These are phyloP conservation scores for Castanospermum australe DNA, from an alignment of 306 rosid species.

Conservation along the genomic window DNA sequence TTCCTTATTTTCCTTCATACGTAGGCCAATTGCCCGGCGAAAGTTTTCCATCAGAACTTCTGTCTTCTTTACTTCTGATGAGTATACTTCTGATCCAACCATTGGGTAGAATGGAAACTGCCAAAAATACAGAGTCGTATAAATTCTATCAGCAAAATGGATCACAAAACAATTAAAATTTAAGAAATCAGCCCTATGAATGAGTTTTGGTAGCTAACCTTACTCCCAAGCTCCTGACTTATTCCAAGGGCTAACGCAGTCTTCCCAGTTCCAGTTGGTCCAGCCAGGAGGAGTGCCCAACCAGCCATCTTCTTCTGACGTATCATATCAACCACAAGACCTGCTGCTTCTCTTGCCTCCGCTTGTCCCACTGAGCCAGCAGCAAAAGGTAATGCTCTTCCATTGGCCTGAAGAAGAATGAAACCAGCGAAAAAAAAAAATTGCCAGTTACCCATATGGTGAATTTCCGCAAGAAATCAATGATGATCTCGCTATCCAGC, in stretches of 20 bases:
- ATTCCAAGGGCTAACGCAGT: slow-evolving; percentile 95
- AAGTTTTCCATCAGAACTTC: slow-evolving; percentile 96
- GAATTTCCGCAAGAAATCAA: too few relatives aligned
- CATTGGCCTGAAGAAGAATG: slow-evolving; percentile 53
- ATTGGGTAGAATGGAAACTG: slow-evolving; percentile 97
- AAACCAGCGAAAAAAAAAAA: too few relatives aligned
- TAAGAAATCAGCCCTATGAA: not conserved
- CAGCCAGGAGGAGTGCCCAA: slow-evolving; percentile 89
- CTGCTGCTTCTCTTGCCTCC: slow-evolving; percentile 93
- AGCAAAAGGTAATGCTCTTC: slow-evolving; percentile 75
- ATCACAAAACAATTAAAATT: not conserved
- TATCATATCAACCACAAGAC: slow-evolving; percentile 92
- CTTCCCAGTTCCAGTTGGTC: slow-evolving; percentile 98
- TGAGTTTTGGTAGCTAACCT: slow-evolving; percentile 42
- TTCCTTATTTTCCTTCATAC: slow-evolving; percentile 95
- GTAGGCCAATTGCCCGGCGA: slow-evolving; percentile 86
- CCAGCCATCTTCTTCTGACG: slow-evolving; percentile 99
- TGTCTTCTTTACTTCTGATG: slow-evolving; percentile 95
- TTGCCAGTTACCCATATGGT: too few relatives aligned
- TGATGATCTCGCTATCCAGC: too few relatives aligned
- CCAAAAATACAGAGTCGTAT: not conserved
- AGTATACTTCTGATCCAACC: slow-evolving; percentile 98
- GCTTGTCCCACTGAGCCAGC: slow-evolving; percentile 96
- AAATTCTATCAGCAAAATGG: not conserved
- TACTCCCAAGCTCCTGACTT: slow-evolving; percentile 96